Evolutionary conservation across 306 rosid species (phyloP), one percentile per base, ranked within the genome.

Genomic region (Medicago ruthenica): DNA sequence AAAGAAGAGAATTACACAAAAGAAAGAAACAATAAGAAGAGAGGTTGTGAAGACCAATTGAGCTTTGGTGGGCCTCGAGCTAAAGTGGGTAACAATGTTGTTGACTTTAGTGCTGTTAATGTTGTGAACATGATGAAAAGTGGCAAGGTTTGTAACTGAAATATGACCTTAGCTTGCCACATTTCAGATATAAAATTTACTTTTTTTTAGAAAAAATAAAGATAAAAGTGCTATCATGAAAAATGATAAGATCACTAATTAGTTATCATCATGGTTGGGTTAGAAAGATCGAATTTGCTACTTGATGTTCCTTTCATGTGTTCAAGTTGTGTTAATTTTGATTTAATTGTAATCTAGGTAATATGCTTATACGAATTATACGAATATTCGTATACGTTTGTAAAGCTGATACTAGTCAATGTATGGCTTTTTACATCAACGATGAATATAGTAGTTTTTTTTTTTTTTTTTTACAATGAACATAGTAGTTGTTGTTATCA

Each of bases 131-230:
- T 77, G 60, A 78, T 79, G 83, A 85, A 64, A 73, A 84, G 89
- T 75, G 79, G 83, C 82, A 85, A 86, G 53, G 81, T 86, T 70
- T 88, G 92, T 81, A 93, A 80, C 80, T 88, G 80, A 89, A 18
- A 16, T 13, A 60, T 9, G 39, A 47, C 20, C 63, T 60, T 55
- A 37, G 70, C 62, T 18, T 7, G 60, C 70, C 75, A 68, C 61
- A 13, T 18, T 21, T 16, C 15, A 53, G 0, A 14, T 39, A 16
- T 70, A 48, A 15, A 41, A 42, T 64, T 55, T 20, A 9, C 15
- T 4, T 55, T 9, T 18, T 9, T 55, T 20, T 1, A n/a, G 60
- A 18, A 18, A 9, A 54, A 17, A 54, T 54, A 8, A 54, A 18
- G 12, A 54, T 54, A 54, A 54, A 55, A 55, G 31, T 55, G 61